phyloP scores from a whole-genome alignment of 2,329 filamentous ascomycete species.

The Trichophyton benhamiae region DNA sequence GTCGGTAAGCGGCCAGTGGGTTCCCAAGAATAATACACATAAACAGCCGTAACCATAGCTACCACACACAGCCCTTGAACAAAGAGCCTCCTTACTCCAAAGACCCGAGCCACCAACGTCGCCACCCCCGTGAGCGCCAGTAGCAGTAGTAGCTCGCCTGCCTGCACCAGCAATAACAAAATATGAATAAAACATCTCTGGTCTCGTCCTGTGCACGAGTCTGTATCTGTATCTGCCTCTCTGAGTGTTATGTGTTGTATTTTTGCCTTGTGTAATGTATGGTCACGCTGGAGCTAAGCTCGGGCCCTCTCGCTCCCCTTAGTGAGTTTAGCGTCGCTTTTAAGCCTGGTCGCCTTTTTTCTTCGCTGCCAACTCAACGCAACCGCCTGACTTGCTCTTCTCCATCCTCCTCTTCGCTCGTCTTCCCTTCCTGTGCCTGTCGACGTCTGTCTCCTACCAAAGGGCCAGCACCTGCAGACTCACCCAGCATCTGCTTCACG shows the following conservation, averaged over 20 bases:
- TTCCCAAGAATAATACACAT: not conserved
- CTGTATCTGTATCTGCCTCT: no score
- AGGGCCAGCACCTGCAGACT: not conserved
- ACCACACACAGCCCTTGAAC: not conserved
- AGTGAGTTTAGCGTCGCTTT: no score
- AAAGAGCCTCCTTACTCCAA: no score
- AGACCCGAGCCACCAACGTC: no score
- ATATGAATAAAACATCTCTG: no score
- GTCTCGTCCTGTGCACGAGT: no score
- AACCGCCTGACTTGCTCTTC: conserved; percentile 1
- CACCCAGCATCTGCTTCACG: not conserved
- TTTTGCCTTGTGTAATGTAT: not conserved
- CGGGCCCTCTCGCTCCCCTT: not conserved
- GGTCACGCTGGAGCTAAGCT: conserved; percentile 2
- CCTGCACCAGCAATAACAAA: no score
- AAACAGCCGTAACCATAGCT: not conserved
- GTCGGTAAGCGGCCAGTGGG: no score
- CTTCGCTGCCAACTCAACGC: conserved; percentile 1
- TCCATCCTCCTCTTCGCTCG: not conserved
- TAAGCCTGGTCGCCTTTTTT: not conserved
- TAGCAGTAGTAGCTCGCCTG: no score
- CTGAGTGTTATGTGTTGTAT: not conserved
- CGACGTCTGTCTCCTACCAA: not conserved
- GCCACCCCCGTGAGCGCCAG: no score
- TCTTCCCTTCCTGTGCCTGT: not conserved